A percentile compares a stretch with the other conserved stretches of the same genome.
Conservation (phyloP, 768 basidiomycete genomes). For the Pholiota microspora region DNA sequence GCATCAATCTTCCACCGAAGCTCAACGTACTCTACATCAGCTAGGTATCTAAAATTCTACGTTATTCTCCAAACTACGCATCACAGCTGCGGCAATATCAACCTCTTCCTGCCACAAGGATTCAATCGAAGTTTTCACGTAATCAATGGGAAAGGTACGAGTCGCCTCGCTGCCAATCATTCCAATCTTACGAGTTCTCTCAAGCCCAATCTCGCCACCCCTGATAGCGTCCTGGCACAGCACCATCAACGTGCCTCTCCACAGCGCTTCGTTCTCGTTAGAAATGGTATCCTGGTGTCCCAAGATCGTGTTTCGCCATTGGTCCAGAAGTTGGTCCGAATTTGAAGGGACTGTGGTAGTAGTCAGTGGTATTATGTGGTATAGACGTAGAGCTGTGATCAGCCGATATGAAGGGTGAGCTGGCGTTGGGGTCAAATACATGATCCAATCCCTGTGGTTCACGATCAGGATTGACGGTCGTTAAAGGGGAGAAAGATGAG, state of each 20-base stretch:
- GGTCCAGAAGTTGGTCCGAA: slow-evolving; percentile 29
- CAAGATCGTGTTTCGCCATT: slow-evolving; percentile 55
- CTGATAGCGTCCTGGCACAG: slow-evolving; percentile 33
- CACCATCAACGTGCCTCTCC: slow-evolving; percentile 35
- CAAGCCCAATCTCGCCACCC: slow-evolving; percentile 15
- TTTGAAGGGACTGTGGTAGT: slow-evolving; percentile 18
- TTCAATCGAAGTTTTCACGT: slow-evolving; percentile 29
- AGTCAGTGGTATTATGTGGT: slow-evolving; percentile 43
- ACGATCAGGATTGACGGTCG: not conserved
- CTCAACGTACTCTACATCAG: no score
- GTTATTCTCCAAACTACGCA: slow-evolving; percentile 41
- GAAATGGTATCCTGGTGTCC: slow-evolving; percentile 46
- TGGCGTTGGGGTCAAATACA: slow-evolving; percentile 58
- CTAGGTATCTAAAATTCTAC: slow-evolving; percentile 45
- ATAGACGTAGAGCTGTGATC: slow-evolving; percentile 67
- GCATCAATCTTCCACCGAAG: no score
- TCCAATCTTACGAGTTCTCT: slow-evolving; percentile 3
- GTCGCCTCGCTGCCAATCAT: not conserved
- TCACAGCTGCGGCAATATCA: slow-evolving; percentile 47
- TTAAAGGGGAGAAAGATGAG: slow-evolving; percentile 2
- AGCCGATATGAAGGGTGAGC: slow-evolving; percentile 82
- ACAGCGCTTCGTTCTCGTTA: slow-evolving; percentile 45
- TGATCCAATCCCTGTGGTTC: slow-evolving; percentile 69
- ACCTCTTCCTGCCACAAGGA: slow-evolving; percentile 63
- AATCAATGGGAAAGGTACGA: slow-evolving; percentile 5